phyloP scores from a whole-genome alignment of 2,329 filamentous ascomycete species.

The Clonostachys chloroleuca region DNA sequence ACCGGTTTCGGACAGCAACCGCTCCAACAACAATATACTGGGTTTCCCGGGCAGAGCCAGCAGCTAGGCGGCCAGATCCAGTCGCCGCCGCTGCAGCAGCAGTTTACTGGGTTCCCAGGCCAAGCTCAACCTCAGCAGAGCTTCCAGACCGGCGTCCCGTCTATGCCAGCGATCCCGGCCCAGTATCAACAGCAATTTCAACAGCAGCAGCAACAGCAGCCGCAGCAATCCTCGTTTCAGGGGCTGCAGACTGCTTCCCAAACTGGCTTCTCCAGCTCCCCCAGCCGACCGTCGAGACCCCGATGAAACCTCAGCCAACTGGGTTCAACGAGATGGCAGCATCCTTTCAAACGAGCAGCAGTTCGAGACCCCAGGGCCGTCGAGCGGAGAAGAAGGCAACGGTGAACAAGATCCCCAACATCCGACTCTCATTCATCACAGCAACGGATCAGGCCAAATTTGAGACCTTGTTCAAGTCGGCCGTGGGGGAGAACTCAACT shows the following conservation, averaged over 20 bases:
- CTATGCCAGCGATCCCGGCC: slow-evolving; percentile 54
- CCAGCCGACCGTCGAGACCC: slow-evolving; percentile 45
- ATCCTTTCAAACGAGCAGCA: slow-evolving; percentile 53
- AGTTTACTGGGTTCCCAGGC: slow-evolving; percentile 62
- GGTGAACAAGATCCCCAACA: slow-evolving; percentile 81
- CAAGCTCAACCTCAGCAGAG: slow-evolving; percentile 50
- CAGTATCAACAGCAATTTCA: slow-evolving; percentile 52
- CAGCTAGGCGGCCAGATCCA: slow-evolving; percentile 17
- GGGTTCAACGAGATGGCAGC: slow-evolving; percentile 65
- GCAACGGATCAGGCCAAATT: slow-evolving; percentile 94
- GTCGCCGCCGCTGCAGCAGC: slow-evolving; percentile 58
- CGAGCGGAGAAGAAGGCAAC: slow-evolving; percentile 43
- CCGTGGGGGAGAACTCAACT: slow-evolving; percentile 76
- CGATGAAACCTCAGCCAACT: slow-evolving; percentile 62
- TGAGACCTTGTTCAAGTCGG: slow-evolving; percentile 95
- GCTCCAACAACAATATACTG: slow-evolving; percentile 65
- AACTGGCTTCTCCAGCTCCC: slow-evolving; percentile 39
- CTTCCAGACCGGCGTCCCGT: slow-evolving; percentile 56
- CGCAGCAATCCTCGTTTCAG: slow-evolving; percentile 16
- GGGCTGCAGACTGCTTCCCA: slow-evolving; percentile 32
- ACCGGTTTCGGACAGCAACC: slow-evolving; percentile 49
- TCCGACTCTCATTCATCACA: slow-evolving; percentile 92
- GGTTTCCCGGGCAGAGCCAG: slow-evolving; percentile 45
- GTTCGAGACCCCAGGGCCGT: slow-evolving; percentile 37
- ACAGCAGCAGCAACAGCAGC: slow-evolving; percentile 28